Base-by-base conservation (phyloP, 352 stramenopile genomes). In the Blastocystis sp. region DNA sequence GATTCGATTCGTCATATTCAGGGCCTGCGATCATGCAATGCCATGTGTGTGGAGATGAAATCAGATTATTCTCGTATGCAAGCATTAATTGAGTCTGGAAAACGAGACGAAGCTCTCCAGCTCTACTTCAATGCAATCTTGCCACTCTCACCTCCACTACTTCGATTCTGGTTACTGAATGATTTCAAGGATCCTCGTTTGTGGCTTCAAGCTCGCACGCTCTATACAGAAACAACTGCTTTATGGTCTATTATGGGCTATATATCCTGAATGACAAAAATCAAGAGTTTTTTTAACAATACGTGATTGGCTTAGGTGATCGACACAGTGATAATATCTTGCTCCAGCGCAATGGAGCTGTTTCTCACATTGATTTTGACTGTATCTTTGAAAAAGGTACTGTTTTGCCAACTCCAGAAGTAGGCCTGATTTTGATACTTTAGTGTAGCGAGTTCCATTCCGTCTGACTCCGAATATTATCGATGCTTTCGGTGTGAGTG, bases 351-450 rank as follows among this genome's bases (percentile, higher is more conserved):
- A 97, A 91, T 74, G 96, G 96, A 52, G 96, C 98, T 91, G 98
- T 95, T 86, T 95, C 99, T 12, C 97, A 99, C 90, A 97, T 99
- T 65, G 97, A 99, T 89, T 99, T 99, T 91, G 95, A 98, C 89
- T 98, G 97, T 88, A 93, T 99, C 65, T 99, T 99, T 89, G 97
- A 99, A 90, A 99, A 99, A 89, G 97, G 78, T 19, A 69, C 59
- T 21, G 39, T 77, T 24, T 42, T 81, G 16, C 32, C 32, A 6
- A 49, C 85, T 21, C 59, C 58, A 21, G 78, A 81, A 35, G 78
- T 80, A 57, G n/a, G 42, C 21, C 2, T 35, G 32, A 57, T 57
- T 12, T 21, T 7, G 0, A 14, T 7, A 1, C 6, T 75, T 77
- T 5, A 88, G 43, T 6, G 96, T 2, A 99, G 91, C 95, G 99